phyloP scores from a whole-genome alignment of 1,284 basidiomycete genomes.

The Boletus sp. region DNA sequence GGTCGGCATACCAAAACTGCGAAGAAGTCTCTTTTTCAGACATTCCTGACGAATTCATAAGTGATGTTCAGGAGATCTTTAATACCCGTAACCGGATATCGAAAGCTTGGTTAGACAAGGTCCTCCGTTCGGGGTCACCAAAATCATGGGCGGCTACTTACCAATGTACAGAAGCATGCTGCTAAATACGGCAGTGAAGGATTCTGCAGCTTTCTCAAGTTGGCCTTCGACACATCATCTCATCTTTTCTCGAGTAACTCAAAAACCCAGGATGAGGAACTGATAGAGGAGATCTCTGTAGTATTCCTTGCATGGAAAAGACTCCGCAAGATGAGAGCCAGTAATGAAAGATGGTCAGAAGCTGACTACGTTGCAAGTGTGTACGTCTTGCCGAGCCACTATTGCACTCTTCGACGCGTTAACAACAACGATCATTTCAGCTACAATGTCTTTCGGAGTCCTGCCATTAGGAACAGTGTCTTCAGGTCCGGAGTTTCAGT shows the following conservation, averaged over 20 bases:
- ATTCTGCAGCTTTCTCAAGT: slow-evolving; percentile 41
- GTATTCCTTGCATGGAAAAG: slow-evolving; percentile 48
- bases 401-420: not conserved
- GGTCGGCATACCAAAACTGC: slow-evolving; percentile 40
- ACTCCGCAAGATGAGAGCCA: slow-evolving; percentile 42
- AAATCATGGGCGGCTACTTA: not conserved
- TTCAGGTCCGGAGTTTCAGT: slow-evolving; percentile 38
- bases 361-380: slow-evolving; percentile 56
- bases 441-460: slow-evolving; percentile 49
- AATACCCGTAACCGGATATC: slow-evolving; percentile 32
- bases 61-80: slow-evolving; percentile 36
- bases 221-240: slow-evolving; percentile 38
- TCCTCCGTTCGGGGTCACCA: slow-evolving; percentile 4
- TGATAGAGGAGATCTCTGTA: slow-evolving; percentile 39
- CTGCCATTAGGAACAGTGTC: slow-evolving; percentile 42
- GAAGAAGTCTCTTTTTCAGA: slow-evolving; percentile 40
- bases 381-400: slow-evolving; percentile 33
- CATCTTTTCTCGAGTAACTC: slow-evolving; percentile 40
- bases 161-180: slow-evolving; percentile 5
- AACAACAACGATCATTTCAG: slow-evolving; percentile 27
- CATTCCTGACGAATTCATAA: slow-evolving; percentile 34
- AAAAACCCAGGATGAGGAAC: slow-evolving; percentile 24
- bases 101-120: slow-evolving; percentile 35
- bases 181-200: slow-evolving; percentile 27
- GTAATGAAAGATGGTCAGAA: slow-evolving; percentile 50